Conservation (phyloP, 2,329 filamentous ascomycete species). For the Fusarium verticillioides region DNA sequence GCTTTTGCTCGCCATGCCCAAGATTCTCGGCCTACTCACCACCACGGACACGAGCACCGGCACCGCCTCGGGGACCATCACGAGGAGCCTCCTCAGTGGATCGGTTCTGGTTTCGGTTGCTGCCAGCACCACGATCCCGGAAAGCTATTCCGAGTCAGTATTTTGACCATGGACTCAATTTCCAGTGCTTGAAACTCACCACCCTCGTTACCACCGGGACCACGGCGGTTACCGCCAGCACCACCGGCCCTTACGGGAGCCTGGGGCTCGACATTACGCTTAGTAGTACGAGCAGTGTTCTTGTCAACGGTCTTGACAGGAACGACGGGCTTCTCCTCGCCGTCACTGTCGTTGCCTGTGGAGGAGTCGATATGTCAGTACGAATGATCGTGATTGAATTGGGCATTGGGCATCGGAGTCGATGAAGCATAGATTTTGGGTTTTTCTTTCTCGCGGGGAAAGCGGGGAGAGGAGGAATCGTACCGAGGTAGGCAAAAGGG, state of each 20-base stretch:
- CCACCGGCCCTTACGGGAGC: constrained; percentile 64
- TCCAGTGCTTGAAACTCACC: constrained; percentile 67
- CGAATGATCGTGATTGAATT: constrained; percentile 34
- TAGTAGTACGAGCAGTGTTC: constrained; percentile 76
- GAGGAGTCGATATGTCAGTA: constrained; percentile 36
- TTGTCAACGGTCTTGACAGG: constrained; percentile 93
- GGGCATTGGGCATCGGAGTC: constrained; percentile 23
- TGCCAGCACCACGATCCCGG: constrained; percentile 87
- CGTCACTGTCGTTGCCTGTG: constrained; percentile 69
- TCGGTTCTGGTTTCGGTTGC: constrained; percentile 83
- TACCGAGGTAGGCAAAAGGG: constrained; percentile 99
- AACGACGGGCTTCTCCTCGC: constrained; percentile 78
- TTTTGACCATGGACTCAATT: constrained; percentile 1
- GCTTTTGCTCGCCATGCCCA: neutral
- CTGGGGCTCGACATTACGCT: constrained; percentile 87
- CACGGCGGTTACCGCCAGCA: constrained; percentile 61
- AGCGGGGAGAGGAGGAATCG: constrained; percentile 47
- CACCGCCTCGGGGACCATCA: constrained; percentile 68
- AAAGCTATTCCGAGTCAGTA: constrained; percentile 69
- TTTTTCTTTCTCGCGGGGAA: constrained; percentile 27
- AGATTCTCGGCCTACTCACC: constrained; percentile 53
- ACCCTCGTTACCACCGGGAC: constrained; percentile 81
- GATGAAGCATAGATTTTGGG: constrained; percentile 30
- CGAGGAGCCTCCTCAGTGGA: constrained; percentile 75
- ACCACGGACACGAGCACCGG: constrained; percentile 71